A percentile compares a stretch with the other conserved stretches of the same genome.
Conservation (phyloP, 2,329 filamentous ascomycete genomes). For the Trichoderma afroharzianum region DNA sequence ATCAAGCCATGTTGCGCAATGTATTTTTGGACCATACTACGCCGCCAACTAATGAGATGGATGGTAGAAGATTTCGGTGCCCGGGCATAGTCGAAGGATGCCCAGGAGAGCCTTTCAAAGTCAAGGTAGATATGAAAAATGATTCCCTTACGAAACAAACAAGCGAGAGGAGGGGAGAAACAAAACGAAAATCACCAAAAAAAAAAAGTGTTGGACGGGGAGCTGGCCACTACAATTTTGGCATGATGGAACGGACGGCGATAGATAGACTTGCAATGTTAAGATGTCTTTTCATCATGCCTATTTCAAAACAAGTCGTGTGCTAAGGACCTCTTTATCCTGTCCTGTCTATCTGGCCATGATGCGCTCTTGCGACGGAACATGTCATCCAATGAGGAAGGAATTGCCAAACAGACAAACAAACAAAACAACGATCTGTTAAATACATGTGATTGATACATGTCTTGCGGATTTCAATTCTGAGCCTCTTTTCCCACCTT, state of each 20-base stretch:
- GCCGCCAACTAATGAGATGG: background rate
- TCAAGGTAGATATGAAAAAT: background rate
- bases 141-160: background rate
- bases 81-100: background rate
- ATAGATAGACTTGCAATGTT: slow-evolving; percentile 25
- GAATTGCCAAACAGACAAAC: background rate
- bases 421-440: background rate
- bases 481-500: background rate
- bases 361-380: background rate
- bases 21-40: background rate
- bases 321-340: background rate
- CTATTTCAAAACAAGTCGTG: background rate
- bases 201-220: background rate
- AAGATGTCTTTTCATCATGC: background rate
- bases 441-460: background rate
- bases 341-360: background rate
- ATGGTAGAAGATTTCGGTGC: background rate
- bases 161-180: background rate
- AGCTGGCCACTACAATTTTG: background rate
- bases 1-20: background rate
- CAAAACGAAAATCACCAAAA: background rate
- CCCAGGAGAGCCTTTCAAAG: background rate
- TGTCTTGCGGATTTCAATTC: background rate
- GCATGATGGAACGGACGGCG: background rate
- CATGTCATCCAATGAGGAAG: background rate